Conservation (phyloP, 1,284 basidiomycete genomes). For the Cutaneotrichosporon sp. region DNA sequence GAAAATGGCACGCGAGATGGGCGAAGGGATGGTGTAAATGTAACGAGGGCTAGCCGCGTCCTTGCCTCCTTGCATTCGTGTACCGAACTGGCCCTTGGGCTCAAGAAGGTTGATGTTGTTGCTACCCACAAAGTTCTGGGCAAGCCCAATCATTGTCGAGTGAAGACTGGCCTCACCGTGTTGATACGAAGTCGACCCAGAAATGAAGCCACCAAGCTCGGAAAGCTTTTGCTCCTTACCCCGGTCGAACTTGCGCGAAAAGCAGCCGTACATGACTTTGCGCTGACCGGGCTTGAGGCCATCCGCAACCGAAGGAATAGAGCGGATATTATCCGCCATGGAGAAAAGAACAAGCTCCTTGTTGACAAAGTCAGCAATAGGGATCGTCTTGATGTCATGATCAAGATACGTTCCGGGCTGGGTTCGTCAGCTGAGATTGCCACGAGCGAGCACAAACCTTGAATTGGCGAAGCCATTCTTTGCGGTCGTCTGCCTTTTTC, state of each 20-base stretch:
- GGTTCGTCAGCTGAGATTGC: background rate
- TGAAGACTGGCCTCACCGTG: constrained; percentile 87
- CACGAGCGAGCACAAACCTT: constrained; percentile 54
- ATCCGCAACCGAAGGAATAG: constrained; percentile 88
- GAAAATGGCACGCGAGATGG: constrained; percentile 74
- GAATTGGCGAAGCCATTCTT: constrained; percentile 96
- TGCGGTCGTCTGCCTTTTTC: constrained; percentile 98
- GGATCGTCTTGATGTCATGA: constrained; percentile 80
- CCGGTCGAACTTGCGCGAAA: constrained; percentile 73
- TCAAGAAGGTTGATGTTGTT: constrained; percentile 91
- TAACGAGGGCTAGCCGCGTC: constrained; percentile 96
- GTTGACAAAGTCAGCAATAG: constrained; percentile 94
- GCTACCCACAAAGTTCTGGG: constrained; percentile 90
- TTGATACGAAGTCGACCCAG: constrained; percentile 92
- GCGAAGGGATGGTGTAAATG: constrained; percentile 80
- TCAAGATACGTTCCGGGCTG: constrained; percentile 92
- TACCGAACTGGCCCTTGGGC: constrained; percentile 96
- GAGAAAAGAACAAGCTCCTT: constrained; percentile 97
- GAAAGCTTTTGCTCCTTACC: constrained; percentile 94
- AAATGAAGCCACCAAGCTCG: constrained; percentile 90
- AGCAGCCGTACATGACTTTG: constrained; percentile 93
- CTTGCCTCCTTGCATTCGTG: constrained; percentile 78
- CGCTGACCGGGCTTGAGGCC: constrained; percentile 98
- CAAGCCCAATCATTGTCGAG: constrained; percentile 86
- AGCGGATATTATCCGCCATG: constrained; percentile 97